A percentile compares a stretch with the other conserved stretches of the same genome.
Evolutionary conservation across 2,329 filamentous ascomycete genomes (phyloP).

Genomic region (Atkinsonella hypoxylon): DNA sequence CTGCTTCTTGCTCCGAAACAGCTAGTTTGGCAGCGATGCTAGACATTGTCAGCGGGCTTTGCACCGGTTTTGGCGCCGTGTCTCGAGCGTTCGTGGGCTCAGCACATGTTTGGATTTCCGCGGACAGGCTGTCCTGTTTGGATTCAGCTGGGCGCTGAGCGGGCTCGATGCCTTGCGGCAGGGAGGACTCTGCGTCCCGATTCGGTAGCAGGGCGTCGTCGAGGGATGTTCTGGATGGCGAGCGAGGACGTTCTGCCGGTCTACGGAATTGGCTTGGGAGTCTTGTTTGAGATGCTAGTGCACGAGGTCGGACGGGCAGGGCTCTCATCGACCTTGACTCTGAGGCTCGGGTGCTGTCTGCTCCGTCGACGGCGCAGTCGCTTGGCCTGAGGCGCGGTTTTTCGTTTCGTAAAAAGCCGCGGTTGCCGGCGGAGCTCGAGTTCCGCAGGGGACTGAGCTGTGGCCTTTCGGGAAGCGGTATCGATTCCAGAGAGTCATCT

Average conservation of each 20-base stretch:
- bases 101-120: not conserved
- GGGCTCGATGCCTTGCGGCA: slow-evolving; percentile 3
- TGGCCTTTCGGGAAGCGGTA: slow-evolving; percentile 34
- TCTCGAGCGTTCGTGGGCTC: too few relatives aligned
- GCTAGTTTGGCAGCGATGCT: slow-evolving; percentile 52
- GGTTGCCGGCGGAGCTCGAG: slow-evolving; percentile 38
- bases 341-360: slow-evolving; percentile 33
- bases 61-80: slow-evolving; percentile 22
- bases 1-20: slow-evolving; percentile 50
- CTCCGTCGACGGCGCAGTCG: slow-evolving; percentile 33
- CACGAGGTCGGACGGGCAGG: slow-evolving; percentile 13
- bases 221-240: slow-evolving; percentile 19
- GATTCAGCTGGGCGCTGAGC: not conserved
- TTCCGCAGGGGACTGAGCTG: slow-evolving; percentile 41
- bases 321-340: slow-evolving; percentile 16
- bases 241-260: slow-evolving; percentile 11
- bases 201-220: slow-evolving; percentile 22
- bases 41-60: slow-evolving; percentile 48
- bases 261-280: slow-evolving; percentile 2
- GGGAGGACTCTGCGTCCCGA: slow-evolving; percentile 8
- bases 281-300: slow-evolving; percentile 3
- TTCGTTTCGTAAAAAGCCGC: slow-evolving; percentile 17
- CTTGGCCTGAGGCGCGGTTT: slow-evolving; percentile 21
- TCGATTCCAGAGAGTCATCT: slow-evolving; percentile 20
- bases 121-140: not conserved